Conservation (phyloP, 768 basidiomycete genomes). For the Hypsizygus marmoreus region DNA sequence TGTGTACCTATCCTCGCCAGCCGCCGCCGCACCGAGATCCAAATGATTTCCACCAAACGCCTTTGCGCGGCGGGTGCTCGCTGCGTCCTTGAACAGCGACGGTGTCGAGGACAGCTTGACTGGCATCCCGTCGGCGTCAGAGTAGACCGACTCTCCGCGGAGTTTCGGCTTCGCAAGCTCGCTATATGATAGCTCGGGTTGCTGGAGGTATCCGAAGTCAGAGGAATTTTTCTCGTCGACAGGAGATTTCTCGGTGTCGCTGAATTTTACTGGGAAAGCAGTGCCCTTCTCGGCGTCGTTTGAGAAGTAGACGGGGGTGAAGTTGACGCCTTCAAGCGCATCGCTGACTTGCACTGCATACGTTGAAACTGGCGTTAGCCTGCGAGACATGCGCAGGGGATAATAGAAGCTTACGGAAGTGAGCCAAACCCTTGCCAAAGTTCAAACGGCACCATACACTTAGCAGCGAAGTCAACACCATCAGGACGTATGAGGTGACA, state of each 20-base stretch:
- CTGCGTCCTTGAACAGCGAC: slow-evolving; percentile 11
- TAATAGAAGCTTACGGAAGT: slow-evolving; percentile 44
- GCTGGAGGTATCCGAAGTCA: slow-evolving; percentile 3
- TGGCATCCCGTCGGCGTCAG: slow-evolving; percentile 8
- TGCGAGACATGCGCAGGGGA: not conserved
- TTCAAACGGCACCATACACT: slow-evolving; percentile 52
- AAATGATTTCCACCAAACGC: slow-evolving; percentile 1
- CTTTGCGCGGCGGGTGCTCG: slow-evolving; percentile 3
- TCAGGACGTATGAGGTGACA: slow-evolving; percentile 41
- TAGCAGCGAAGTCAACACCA: slow-evolving; percentile 41
- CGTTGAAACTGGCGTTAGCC: not conserved
- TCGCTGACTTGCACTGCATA: slow-evolving; percentile 39
- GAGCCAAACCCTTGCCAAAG: slow-evolving; percentile 56
- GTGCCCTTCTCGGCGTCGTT: slow-evolving; percentile 25
- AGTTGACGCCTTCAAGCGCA: slow-evolving; percentile 43
- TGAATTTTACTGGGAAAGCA: slow-evolving; percentile 1
- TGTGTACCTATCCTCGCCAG: slow-evolving; percentile 9
- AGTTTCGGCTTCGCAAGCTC: not conserved
- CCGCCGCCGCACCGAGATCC: too few species aligned
- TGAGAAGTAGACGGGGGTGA: slow-evolving; percentile 43
- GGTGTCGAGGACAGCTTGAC: slow-evolving; percentile 19
- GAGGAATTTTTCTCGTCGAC: slow-evolving; percentile 10
- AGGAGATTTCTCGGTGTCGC: not conserved
- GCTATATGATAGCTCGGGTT: slow-evolving; percentile 12
- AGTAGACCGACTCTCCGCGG: slow-evolving; percentile 17